These are phyloP conservation scores for Boletus rubroflammeus DNA, from an alignment of 768 basidiomycete genomes.

Conservation along the genomic window DNA sequence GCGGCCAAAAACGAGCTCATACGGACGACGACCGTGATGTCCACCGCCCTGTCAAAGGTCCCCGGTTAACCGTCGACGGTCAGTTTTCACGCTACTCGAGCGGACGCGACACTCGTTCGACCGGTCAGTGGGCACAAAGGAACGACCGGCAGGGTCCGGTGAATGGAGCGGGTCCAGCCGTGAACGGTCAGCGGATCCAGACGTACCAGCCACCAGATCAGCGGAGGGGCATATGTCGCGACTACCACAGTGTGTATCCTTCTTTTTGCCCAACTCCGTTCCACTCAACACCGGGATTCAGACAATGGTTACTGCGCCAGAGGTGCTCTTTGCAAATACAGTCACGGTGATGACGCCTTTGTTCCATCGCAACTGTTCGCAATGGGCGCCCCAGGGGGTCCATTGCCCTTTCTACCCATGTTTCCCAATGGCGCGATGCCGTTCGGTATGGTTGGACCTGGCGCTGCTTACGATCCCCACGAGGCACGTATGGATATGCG, in stretches of 20 bases:
- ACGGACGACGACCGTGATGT: constrained; percentile 61
- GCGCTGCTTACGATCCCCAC: constrained; percentile 69
- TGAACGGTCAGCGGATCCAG: constrained; percentile 49
- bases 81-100: constrained; percentile 61
- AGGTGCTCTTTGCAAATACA: constrained; percentile 86
- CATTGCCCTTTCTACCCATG: constrained; percentile 69
- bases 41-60: constrained; percentile 64
- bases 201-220: constrained; percentile 71
- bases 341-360: constrained; percentile 87
- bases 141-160: constrained; percentile 27
- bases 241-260: constrained; percentile 80
- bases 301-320: constrained; percentile 91
- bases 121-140: constrained; percentile 41
- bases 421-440: constrained; percentile 55
- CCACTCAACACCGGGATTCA: constrained; percentile 31
- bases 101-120: constrained; percentile 38
- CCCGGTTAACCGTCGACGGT: constrained; percentile 60
- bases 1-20: constrained; percentile 61
- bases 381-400: constrained; percentile 41
- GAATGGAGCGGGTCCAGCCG: constrained; percentile 25
- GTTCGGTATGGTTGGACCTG: constrained; percentile 46
- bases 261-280: constrained; percentile 1
- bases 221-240: constrained; percentile 77
- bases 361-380: constrained; percentile 67
- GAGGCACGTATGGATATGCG: constrained; percentile 81